Evolutionary conservation across 2,329 filamentous ascomycete species (phyloP).

Genomic region (Chaetomium sp.): DNA sequence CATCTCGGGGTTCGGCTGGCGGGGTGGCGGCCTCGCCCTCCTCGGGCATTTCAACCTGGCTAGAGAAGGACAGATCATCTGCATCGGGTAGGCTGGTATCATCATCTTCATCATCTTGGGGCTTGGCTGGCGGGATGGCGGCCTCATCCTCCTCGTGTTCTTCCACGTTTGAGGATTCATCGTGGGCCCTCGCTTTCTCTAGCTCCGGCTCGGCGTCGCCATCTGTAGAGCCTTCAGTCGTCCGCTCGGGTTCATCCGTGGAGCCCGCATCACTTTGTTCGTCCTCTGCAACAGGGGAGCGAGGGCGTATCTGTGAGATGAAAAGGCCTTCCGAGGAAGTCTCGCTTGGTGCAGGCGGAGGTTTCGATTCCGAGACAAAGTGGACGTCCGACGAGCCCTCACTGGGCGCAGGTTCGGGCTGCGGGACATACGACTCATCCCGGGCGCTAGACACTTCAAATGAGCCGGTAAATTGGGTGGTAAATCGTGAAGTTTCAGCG

Average conservation of each 20-base stretch:
- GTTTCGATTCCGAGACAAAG: conserved; percentile 7
- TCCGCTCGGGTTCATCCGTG: neutral
- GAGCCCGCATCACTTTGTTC: conserved; percentile 7
- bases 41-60: conserved; percentile 18
- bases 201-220: neutral
- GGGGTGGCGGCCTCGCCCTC: neutral
- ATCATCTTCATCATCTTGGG: neutral
- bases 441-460: neutral
- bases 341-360: conserved; percentile 16
- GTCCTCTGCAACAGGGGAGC: conserved; percentile 1
- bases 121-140: neutral
- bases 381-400: conserved; percentile 11
- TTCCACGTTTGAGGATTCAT: conserved; percentile 2
- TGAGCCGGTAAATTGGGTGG: conserved; percentile 3
- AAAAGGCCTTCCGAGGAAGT: conserved; percentile 26
- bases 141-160: neutral
- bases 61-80: conserved; percentile 22
- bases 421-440: neutral
- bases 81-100: conserved; percentile 21
- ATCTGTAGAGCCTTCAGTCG: neutral
- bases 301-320: conserved; percentile 6
- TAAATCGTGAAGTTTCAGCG: neutral
- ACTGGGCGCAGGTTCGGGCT: conserved; percentile 10
- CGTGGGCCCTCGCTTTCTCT: neutral
- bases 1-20: neutral